Conservation (phyloP, 208 protist genomes). For the Giardia duodenalis region DNA sequence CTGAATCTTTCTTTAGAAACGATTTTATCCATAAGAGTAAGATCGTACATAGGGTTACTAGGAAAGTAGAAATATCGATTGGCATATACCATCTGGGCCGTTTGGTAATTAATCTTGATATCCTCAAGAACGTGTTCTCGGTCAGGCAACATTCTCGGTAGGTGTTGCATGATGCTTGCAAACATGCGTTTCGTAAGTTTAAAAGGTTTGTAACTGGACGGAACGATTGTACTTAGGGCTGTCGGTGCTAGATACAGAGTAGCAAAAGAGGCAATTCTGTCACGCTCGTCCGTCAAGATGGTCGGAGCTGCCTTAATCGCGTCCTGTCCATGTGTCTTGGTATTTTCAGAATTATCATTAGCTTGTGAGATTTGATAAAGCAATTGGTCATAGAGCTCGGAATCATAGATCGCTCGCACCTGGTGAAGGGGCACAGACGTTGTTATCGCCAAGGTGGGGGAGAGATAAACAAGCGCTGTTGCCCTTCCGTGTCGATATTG, state of each 20-base stretch:
- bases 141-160: background rate
- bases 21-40: background rate
- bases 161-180: no score
- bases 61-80: background rate
- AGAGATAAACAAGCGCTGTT: background rate
- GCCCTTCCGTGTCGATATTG: background rate
- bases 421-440: background rate
- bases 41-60: background rate
- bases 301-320: background rate
- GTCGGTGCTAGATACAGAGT: no score
- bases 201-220: constrained; percentile 9
- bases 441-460: background rate
- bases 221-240: no score
- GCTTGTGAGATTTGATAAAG: background rate
- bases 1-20: background rate
- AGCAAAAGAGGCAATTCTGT: background rate
- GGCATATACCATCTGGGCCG: background rate
- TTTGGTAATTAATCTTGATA: background rate
- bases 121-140: background rate
- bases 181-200: no score
- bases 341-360: background rate
- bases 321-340: background rate
- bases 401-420: background rate
- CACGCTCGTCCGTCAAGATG: background rate
- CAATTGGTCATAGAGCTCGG: background rate